Evolutionary conservation across 2,329 filamentous ascomycete genomes (phyloP), one percentile per base, ranked within the genome.

Genomic region (Cercospora berteroae): DNA sequence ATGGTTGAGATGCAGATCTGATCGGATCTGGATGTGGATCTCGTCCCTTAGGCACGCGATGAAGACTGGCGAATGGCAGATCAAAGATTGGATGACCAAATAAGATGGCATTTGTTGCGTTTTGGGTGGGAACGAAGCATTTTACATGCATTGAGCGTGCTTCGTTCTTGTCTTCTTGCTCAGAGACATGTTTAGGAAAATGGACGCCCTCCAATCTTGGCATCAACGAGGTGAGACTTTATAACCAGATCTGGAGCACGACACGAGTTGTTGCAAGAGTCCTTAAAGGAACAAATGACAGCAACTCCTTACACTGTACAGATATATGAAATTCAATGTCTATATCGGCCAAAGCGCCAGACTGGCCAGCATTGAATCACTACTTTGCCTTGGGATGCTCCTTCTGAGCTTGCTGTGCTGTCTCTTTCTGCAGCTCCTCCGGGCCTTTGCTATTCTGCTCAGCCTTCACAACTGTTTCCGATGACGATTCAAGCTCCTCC

Each of bases 371-470:
- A 57, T 4, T 31, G 2, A 10, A 12, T 18, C 52, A 56, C 9
- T 59, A 27, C 33, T 42, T 60, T 20, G 58, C 36, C 52, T 57
- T 48, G 16, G 73, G 71, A 67, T 77, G 74, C 27, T 77, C 80
- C 70, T 80, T 76, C 73, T 83, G 76, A 4, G 77, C 76, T 75
- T 81, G 77, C 68, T 78, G 71, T 67, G 77, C 77, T 2, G 78
- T 80, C 74, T 83, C 73, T 73, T 82, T 75, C 72, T 83, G 82
- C 69, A 83, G 66, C 18, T 82, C 76, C 71, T 79, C 74, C 67
- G 83, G 82, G 13, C 76, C 44, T n/a, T 83, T 79, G 62, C 81
- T 67, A 67, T 82, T 74, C 62, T 74, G 76, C 63, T 83, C 81
- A 3, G 82, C 82, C 18, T 78, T 77, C 39, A 83, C 76, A 63